phyloP scores from a whole-genome alignment of 768 basidiomycete genomes.

The Leccinum variicolor region DNA sequence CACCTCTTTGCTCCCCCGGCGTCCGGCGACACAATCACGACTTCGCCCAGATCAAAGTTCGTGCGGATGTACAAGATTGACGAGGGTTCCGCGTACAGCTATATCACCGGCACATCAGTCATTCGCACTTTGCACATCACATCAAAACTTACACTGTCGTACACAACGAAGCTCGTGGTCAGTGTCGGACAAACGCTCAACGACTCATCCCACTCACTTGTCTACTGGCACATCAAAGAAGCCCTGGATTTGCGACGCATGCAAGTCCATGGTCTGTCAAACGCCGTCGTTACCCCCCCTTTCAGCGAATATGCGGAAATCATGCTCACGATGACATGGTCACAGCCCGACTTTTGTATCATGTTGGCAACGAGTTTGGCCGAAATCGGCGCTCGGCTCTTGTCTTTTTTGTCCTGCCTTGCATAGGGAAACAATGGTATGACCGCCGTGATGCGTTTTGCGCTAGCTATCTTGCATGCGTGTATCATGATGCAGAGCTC shows the following conservation, averaged over 20 bases:
- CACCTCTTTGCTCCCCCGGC: slow-evolving; percentile 98
- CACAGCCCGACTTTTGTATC: slow-evolving; percentile 88
- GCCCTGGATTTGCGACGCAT: slow-evolving; percentile 98
- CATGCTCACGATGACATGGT: slow-evolving; percentile 89
- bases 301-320: neutral
- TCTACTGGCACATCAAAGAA: slow-evolving; percentile 99
- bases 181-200: slow-evolving; percentile 8
- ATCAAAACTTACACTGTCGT: slow-evolving; percentile 46
- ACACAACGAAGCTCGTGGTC: slow-evolving; percentile 5
- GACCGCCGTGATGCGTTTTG: slow-evolving; percentile 97
- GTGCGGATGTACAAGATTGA: slow-evolving; percentile 93
- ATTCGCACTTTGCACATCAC: slow-evolving; percentile 2
- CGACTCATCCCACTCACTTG: slow-evolving; percentile 65
- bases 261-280: slow-evolving; percentile 92
- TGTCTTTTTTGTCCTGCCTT: slow-evolving; percentile 99
- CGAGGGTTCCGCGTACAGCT: slow-evolving; percentile 96
- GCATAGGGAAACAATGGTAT: slow-evolving; percentile 97
- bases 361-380: slow-evolving; percentile 99
- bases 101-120: slow-evolving; percentile 17
- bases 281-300: neutral
- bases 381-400: slow-evolving; percentile 95
- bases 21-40: slow-evolving; percentile 97
- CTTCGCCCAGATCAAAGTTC: slow-evolving; percentile 78
- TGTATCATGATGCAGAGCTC: slow-evolving; percentile 99
- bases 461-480: slow-evolving; percentile 99